Evolutionary conservation across 805 yeast genomes (phyloP), one percentile per base, ranked within the genome.

Genomic region (Peterozyma toletana): DNA sequence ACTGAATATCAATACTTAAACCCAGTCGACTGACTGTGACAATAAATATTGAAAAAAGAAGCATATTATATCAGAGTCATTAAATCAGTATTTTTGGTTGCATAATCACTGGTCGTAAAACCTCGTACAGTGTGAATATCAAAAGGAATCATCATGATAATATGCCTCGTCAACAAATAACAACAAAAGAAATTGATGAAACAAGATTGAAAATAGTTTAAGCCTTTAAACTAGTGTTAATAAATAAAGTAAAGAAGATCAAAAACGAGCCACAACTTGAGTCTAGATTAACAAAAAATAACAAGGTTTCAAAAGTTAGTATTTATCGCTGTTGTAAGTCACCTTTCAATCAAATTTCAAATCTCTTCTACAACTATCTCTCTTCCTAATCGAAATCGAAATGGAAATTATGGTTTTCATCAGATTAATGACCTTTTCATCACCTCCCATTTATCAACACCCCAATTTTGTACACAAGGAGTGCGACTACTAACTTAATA

Each of bases 71-170:
- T 70, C 75, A 70, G 75, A 69, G 62, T 70, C 75, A 70, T 70
- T 70, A 73, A 72, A 73, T 72, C 78, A 73, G 78, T 73, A 60
- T 68, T 64, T 65, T 62, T 55, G 53, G 56, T 58, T 48, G 51
- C 50, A 56, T 21, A 62, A 60, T 66, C 71, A 65, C 55, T 44
- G 63, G 56, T 49, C 45, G 47, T 46, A 38, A 49, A 49, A 54
- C 59, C 71, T 72, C 73, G 62, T 71, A 73, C 76, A 73, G 77
- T 73, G 77, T 75, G 81, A 75, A 75, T 75, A 73, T 54, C 57
- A 56, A 55, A 54, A 58, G 59, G 59, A 71, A 67, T 66, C 63
- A 58, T 51, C 44, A 50, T 41, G 44, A 30, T 31, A 31, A 31
- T 31, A 31, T 14, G 34, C 15, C 15, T 31, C 13, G 9, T 14